Evolutionary conservation across 306 rosid genomes (phyloP), one percentile per base, ranked within the genome.

Genomic region (Betula pendula): DNA sequence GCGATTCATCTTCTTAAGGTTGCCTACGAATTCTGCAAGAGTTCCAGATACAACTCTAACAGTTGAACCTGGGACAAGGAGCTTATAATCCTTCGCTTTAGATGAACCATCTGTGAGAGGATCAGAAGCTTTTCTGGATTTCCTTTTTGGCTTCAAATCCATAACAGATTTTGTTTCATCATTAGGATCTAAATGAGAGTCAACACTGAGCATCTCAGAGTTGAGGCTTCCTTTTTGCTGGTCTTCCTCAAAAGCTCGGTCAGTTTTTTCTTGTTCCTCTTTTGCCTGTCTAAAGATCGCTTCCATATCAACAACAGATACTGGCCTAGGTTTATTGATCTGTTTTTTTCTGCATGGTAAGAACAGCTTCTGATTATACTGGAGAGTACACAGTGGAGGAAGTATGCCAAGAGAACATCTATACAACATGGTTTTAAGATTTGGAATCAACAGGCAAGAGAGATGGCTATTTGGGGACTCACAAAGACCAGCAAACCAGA

Each of bases 291-390:
- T 86, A 78, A 88, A 95, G 68, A 92, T 44, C 14, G 86, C 91
- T 77, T 90, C 95, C 87, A 90, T 92, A 80, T 95, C 95, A 69
- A 70, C 79, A 29, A 50, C 89, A 38, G 93, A 80, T 2, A 95
- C 89, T 45, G 98, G 90, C 81, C 81, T 85, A 29, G 97, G 98
- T 83, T 77, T 92, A 81, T 89, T 90, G 75, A 90, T 95, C 86
- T 89, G 93, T 76, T 76, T 88, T 81, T 92, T 92, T 70, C 97
- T 95, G 91, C 72, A 44, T 44, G 40, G 25, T 75, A 45, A 53
- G 40, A 82, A 56, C 59, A 76, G 60, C 67, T 76, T 81, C 52
- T 60, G 45, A 62, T 40, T 51, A 38, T 25, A 77, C 20, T 8
- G 12, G 52, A 62, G 80, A n/a, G 20, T 19, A 59, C n/a, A 59